Evolutionary conservation across 352 stramenopile genomes (phyloP).

Genomic region (Phytophthora ohioensis): DNA sequence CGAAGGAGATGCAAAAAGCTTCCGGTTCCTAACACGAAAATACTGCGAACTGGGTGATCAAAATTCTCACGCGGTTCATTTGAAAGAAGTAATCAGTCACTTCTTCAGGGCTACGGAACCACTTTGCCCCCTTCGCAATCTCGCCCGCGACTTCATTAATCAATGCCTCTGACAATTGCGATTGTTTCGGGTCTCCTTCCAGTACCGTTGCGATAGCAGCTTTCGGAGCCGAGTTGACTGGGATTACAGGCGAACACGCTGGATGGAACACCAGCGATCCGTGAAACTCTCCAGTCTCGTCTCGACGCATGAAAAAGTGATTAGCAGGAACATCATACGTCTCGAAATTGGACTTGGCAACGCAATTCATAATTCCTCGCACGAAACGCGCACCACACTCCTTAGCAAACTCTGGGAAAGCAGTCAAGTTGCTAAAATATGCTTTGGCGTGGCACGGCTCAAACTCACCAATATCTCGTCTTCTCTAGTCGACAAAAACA

Average conservation of each 20-base stretch:
- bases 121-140: slow-evolving; percentile 4
- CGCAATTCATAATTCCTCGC: slow-evolving; percentile 22
- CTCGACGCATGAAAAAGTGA: slow-evolving; percentile 32
- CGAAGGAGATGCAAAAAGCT: too few relatives aligned
- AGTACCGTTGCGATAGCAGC: slow-evolving; percentile 35
- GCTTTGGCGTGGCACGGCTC: slow-evolving; percentile 12
- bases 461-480: slow-evolving; percentile 18
- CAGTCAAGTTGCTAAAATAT: slow-evolving; percentile 24
- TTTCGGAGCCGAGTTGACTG: slow-evolving; percentile 37
- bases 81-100: neutral
- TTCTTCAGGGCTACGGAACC: slow-evolving; percentile 16
- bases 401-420: slow-evolving; percentile 11
- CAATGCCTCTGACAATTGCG: neutral
- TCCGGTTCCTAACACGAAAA: neutral
- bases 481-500: slow-evolving; percentile 30
- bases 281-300: slow-evolving; percentile 36
- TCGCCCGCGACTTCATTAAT: slow-evolving; percentile 10
- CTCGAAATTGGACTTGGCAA: slow-evolving; percentile 4
- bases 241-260: slow-evolving; percentile 41
- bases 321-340: neutral
- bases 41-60: neutral
- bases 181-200: neutral
- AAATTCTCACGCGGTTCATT: slow-evolving; percentile 7
- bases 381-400: slow-evolving; percentile 9
- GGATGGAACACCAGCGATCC: slow-evolving; percentile 42